A percentile compares a stretch with the other conserved stretches of the same genome.
Conservation (phyloP, 179 eudicot species). For the Dionaea muscipula region DNA sequence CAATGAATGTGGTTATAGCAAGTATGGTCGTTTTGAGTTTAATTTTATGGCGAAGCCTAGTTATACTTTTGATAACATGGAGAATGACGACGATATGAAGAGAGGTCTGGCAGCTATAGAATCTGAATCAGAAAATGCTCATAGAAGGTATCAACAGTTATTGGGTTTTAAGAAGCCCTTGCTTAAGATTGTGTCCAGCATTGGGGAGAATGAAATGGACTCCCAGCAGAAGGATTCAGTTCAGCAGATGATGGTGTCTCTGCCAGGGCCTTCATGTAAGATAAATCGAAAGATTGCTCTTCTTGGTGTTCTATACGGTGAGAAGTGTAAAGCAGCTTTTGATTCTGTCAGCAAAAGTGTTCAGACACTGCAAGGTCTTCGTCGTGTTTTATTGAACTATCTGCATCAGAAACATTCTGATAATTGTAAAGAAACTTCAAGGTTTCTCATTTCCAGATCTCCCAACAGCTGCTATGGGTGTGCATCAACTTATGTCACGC, state of each 20-base stretch:
- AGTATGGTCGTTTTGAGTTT: slow-evolving; percentile 97
- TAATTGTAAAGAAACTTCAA: slow-evolving; percentile 43
- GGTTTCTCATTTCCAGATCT: slow-evolving; percentile 72
- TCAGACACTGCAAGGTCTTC: slow-evolving; percentile 98
- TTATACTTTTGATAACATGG: slow-evolving; percentile 92
- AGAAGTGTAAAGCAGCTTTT: slow-evolving; percentile 99
- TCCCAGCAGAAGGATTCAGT: slow-evolving; percentile 99
- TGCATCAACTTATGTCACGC: slow-evolving; percentile 89
- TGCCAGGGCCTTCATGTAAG: slow-evolving; percentile 98
- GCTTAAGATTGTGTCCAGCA: slow-evolving; percentile 94
- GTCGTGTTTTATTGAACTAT: slow-evolving; percentile 89
- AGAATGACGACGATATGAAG: slow-evolving; percentile 99
- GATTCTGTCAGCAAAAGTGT: slow-evolving; percentile 99
- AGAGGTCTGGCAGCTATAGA: slow-evolving; percentile 94
- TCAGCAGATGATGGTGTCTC: slow-evolving; percentile 99
- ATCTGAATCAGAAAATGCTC: slow-evolving; percentile 99
- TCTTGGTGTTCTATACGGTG: slow-evolving; percentile 97
- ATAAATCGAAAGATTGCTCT: slow-evolving; percentile 96
- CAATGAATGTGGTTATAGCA: slow-evolving; percentile 99
- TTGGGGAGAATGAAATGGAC: slow-evolving; percentile 97
- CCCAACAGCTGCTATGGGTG: slow-evolving; percentile 98
- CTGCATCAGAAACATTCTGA: slow-evolving; percentile 73
- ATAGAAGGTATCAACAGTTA: slow-evolving; percentile 95
- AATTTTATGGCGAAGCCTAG: slow-evolving; percentile 99
- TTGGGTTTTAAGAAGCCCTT: slow-evolving; percentile 94